Conservation (phyloP, 1,284 basidiomycete species). For the Inonotus hispidus region DNA sequence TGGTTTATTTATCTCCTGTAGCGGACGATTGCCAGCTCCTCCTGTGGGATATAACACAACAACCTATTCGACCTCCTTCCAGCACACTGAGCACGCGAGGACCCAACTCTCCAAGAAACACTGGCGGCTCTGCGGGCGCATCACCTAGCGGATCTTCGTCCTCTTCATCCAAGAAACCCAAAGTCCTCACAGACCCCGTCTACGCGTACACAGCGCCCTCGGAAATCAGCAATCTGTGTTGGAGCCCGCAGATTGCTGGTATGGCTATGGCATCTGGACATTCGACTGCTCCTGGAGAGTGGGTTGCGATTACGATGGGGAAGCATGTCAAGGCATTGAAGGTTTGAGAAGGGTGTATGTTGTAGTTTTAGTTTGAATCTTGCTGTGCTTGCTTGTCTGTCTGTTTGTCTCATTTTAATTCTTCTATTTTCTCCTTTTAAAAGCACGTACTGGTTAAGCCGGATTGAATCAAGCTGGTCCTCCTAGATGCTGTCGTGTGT, state of each 20-base stretch:
- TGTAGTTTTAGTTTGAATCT: neutral
- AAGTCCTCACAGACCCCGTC: constrained; percentile 61
- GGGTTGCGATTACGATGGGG: constrained; percentile 86
- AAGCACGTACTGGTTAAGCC: neutral
- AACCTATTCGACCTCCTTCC: constrained; percentile 32
- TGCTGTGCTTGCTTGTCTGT: neutral
- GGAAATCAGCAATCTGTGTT: constrained; percentile 85
- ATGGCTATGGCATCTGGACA: constrained; percentile 70
- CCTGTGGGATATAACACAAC: constrained; percentile 77
- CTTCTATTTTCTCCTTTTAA: neutral
- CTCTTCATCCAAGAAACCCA: constrained; percentile 63
- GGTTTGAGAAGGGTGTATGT: constrained; percentile 40
- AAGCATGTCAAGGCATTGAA: constrained; percentile 78
- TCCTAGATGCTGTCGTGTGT: neutral
- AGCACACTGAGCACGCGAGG: constrained; percentile 54
- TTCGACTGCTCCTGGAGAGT: constrained; percentile 74
- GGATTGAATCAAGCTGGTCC: neutral
- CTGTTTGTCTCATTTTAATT: too few relatives aligned
- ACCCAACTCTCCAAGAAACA: constrained; percentile 57
- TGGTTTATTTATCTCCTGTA: too few relatives aligned
- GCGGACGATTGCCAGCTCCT: constrained; percentile 90
- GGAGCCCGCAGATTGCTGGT: constrained; percentile 74
- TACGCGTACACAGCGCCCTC: constrained; percentile 78
- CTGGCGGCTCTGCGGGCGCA: neutral
- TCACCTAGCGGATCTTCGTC: constrained; percentile 13